Evolutionary conservation across 2,329 filamentous ascomycete species (phyloP), one percentile per base, ranked within the genome.

Genomic region (Talaromyces rugulosus): DNA sequence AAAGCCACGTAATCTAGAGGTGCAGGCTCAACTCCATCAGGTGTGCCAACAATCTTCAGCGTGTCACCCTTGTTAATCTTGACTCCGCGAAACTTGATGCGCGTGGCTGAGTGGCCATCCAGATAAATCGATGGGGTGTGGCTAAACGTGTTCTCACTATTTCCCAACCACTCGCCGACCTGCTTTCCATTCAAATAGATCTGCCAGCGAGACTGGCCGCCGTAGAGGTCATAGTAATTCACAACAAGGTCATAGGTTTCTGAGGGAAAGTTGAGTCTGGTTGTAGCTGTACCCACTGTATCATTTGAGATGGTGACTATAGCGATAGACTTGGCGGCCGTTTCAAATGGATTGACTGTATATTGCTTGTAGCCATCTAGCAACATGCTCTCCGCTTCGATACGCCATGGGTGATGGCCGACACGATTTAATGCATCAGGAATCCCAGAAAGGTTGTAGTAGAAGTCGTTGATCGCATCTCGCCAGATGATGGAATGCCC

Each of bases 401-500:
- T 82, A n/a, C 88, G 83, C 73, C 83, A 87, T 0, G 82, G 82
- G 71, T 91, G 83, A 63, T 85, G 78, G 1, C 82, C 81, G 0
- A 90, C 87, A 11, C 88, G 81, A 1, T 77, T 77, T 0, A 66
- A 67, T 23, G 80, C 75, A 66, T 91, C 88, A 0, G 82, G 70
- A 51, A 91, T 89, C 2, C 81, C 78, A 0, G 85, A 87, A 36
- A 85, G 73, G 69, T 85, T 87, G 69, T 78, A 68, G 73, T 89
- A 90, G 74, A 88, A 90, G 60, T 85, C 77, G 67, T 77, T 84
- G 74, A 91, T 84, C 0, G 85, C 81, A 68, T 90, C 88, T 16
- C 88, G 81, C 88, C 89, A 91, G 16, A 90, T 85, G 18, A 91
- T 79, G 0, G 87, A 81, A 72, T 91, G 89, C 0, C 88, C 88